Base-by-base conservation (phyloP, 2,329 filamentous ascomycete genomes). In the Westerdykella ornata region DNA sequence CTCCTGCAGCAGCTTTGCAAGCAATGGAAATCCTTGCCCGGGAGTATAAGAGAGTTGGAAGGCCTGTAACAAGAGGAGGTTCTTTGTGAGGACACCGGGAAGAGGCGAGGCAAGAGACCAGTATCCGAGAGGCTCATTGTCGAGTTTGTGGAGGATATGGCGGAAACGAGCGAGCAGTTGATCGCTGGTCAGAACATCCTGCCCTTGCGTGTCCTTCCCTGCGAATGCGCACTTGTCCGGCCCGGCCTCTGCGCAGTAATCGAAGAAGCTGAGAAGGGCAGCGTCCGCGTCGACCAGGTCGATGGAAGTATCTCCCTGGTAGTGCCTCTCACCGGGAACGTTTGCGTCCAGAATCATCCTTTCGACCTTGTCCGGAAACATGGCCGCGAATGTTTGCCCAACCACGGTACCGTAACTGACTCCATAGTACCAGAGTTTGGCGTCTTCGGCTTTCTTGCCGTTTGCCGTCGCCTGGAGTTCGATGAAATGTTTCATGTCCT, bases 201-300 rank as follows among this genome's bases (percentile, higher is more conserved):
- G 20, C 35, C 41, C 43, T 4, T 47, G 49, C 1, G 45, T 41
- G 17, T 50, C 47, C 19, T 51, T 55, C 18, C 42, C 43, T n/a
- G 44, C 38, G 38, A 52, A 54, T 3, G 17, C 19, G 30, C 54
- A 57, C n/a, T 41, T 38, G 7, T 35, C 20, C 1, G 41, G 29
- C 1, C 73, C 73, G n/a, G 71, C 76, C 30, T 67, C 57, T 51
- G 72, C 67, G 51, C 78, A 82, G 39, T 72, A 70, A 12, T 63
- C 56, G 48, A 74, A 77, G 42, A 82, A 80, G 13, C 65, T 68
- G 2, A 68, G 58, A 53, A 49, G 34, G 2, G 43, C 32, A 2
- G 42, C 41, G 32, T 51, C 48, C 12, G 41, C 35, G 14, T 51
- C 38, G 7, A 40, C 41, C 11, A 43, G 12, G 5, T 29, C 7